Conservation (phyloP, 2,329 filamentous ascomycete species). For the Nothophaeocryptopus gaeumannii region DNA sequence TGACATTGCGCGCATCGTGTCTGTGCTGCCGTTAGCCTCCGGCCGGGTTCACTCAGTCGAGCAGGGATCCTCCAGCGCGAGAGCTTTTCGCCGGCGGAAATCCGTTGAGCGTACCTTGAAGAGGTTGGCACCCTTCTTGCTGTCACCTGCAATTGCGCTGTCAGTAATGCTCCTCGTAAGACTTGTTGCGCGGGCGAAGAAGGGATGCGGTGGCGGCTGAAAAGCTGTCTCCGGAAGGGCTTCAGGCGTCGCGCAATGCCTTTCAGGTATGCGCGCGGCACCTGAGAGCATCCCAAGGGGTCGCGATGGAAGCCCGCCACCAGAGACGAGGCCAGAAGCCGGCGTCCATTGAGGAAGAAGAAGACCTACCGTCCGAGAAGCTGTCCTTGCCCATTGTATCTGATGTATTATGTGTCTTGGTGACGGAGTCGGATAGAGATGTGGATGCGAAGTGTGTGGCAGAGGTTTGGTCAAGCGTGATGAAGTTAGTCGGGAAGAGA, state of each 20-base stretch:
- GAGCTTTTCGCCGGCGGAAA: conserved; percentile 14
- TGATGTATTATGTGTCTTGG: conserved; percentile 6
- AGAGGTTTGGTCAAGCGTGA: neutral
- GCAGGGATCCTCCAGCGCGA: neutral
- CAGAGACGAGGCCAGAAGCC: neutral
- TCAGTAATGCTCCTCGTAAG: neutral
- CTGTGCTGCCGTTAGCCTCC: conserved; percentile 35
- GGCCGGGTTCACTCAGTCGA: neutral
- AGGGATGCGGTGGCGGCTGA: neutral
- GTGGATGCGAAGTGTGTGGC: neutral
- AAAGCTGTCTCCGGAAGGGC: no score
- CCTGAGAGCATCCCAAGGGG: no score
- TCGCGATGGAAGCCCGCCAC: neutral
- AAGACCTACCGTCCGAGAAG: conserved; percentile 37
- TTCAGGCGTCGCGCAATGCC: no score
- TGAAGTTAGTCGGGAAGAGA: neutral
- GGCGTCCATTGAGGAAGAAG: conserved; percentile 5
- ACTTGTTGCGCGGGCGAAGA: neutral
- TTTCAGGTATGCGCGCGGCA: no score
- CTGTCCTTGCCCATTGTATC: conserved; percentile 40
- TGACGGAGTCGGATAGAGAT: neutral
- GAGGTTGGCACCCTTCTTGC: conserved; percentile 95
- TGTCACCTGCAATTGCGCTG: conserved; percentile 63
- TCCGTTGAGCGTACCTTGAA: conserved; percentile 66
- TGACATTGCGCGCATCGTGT: conserved; percentile 98